phyloP scores from a whole-genome alignment of 2,329 filamentous ascomycete genomes.

The Helicocarpus griseus region DNA sequence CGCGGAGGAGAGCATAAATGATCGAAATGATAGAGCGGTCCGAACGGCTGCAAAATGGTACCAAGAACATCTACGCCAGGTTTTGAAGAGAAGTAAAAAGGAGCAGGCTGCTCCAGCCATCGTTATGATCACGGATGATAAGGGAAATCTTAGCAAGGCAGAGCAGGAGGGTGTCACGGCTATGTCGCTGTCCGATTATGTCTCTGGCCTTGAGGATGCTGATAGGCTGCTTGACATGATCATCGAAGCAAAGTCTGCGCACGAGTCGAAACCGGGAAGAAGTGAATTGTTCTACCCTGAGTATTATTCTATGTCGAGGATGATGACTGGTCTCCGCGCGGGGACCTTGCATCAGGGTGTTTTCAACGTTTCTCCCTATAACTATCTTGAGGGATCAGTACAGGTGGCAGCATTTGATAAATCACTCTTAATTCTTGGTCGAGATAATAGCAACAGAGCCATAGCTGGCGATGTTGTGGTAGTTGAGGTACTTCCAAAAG shows the following conservation, averaged over 20 bases:
- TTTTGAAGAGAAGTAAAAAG: constrained; percentile 43
- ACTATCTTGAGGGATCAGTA: constrained; percentile 90
- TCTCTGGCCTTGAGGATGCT: constrained; percentile 71
- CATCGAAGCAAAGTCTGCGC: constrained; percentile 62
- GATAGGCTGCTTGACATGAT: constrained; percentile 90
- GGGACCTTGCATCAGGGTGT: constrained; percentile 86
- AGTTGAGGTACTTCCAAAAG: constrained; percentile 82
- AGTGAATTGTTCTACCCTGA: constrained; percentile 74
- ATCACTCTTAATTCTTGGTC: constrained; percentile 73
- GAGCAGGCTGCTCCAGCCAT: constrained; percentile 58
- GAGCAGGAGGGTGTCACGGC: constrained; percentile 64
- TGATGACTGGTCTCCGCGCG: constrained; percentile 87
- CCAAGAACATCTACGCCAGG: constrained; percentile 62
- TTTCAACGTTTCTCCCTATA: constrained; percentile 95
- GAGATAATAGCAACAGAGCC: constrained; percentile 92
- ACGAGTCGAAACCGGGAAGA: constrained; percentile 54
- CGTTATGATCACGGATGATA: constrained; percentile 91
- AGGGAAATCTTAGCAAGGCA: constrained; percentile 74
- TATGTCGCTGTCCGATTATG: constrained; percentile 63
- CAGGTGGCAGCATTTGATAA: constrained; percentile 86
- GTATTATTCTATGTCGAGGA: constrained; percentile 77
- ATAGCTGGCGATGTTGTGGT: constrained; percentile 89
- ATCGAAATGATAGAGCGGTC: constrained; percentile 89
- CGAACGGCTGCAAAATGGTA: constrained; percentile 86
- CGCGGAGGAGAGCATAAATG: constrained; percentile 80